Percentiles rank a stretch among this genome's conserved stretches.
Conservation (phyloP, 768 basidiomycete genomes). For the Mycena pura region DNA sequence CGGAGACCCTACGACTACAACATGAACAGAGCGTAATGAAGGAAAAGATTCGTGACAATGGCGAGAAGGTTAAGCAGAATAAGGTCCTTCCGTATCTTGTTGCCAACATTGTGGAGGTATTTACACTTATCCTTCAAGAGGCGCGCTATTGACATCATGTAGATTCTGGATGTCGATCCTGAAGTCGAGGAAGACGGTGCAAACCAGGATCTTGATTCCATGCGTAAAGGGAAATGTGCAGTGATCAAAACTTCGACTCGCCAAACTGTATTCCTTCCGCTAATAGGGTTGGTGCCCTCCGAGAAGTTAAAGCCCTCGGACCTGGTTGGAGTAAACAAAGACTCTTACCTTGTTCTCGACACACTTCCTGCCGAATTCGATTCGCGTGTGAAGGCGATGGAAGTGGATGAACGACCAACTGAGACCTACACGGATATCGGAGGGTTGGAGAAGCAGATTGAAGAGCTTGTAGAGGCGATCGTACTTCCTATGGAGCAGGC, state of each 20-base stretch:
- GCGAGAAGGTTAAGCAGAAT: constrained; percentile 99
- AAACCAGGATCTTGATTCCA: constrained; percentile 94
- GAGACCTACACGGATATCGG: constrained; percentile 98
- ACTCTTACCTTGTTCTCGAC: constrained; percentile 96
- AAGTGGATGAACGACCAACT: constrained; percentile 97
- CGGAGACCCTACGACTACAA: constrained; percentile 88
- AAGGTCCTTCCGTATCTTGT: constrained; percentile 98
- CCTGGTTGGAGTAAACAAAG: constrained; percentile 98
- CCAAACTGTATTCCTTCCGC: constrained; percentile 97
- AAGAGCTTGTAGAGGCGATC: constrained; percentile 97
- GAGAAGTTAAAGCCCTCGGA: constrained; percentile 90
- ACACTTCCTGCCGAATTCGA: constrained; percentile 97
- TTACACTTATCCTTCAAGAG: constrained; percentile 29
- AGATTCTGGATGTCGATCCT: constrained; percentile 95
- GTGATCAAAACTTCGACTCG: constrained; percentile 99
- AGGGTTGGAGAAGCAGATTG: constrained; percentile 98
- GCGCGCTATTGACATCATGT: constrained; percentile 10
- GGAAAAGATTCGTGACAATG: constrained; percentile 98
- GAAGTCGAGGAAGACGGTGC: constrained; percentile 95
- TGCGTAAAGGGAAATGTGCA: constrained; percentile 96
- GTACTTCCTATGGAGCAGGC: constrained; percentile 98
- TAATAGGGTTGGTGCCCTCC: constrained; percentile 96
- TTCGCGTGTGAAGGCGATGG: constrained; percentile 99
- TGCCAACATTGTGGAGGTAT: constrained; percentile 95
- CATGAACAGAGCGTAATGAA: constrained; percentile 97